These are phyloP conservation scores for Dryas integrifolia DNA, from an alignment of 331 rosid species.

Conservation along the genomic window DNA sequence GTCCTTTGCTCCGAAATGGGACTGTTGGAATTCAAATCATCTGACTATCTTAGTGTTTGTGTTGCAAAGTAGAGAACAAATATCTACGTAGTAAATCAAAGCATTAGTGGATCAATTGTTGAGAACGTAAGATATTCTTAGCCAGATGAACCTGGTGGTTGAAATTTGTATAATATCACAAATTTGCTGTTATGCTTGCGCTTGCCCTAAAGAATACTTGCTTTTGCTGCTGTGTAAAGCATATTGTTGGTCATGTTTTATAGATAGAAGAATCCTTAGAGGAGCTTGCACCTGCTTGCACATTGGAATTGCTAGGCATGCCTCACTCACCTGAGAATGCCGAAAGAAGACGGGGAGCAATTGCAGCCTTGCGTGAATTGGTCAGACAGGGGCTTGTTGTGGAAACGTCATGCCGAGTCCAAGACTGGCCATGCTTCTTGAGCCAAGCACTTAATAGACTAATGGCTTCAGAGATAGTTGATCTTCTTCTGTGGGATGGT, in stretches of 20 bases:
- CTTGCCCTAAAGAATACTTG: constrained; percentile 1
- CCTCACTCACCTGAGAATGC: constrained; percentile 62
- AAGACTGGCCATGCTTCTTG: constrained; percentile 90
- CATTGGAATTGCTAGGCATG: constrained; percentile 79
- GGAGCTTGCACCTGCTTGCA: constrained; percentile 98
- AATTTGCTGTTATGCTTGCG: background rate
- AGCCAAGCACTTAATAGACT: constrained; percentile 74
- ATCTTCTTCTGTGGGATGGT: constrained; percentile 92
- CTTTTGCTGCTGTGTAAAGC: background rate
- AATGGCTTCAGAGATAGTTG: constrained; percentile 76
- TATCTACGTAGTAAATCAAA: constrained; percentile 8
- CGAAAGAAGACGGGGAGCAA: constrained; percentile 86
- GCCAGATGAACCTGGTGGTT: background rate
- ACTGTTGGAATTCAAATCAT: background rate
- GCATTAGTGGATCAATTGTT: constrained; percentile 8
- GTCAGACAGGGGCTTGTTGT: constrained; percentile 94
- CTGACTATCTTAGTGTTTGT: background rate
- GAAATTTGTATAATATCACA: constrained; percentile 1
- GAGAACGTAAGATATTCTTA: background rate
- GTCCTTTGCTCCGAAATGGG: background rate
- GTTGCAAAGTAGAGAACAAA: background rate
- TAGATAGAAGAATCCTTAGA: constrained; percentile 98
- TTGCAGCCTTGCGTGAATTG: constrained; percentile 88
- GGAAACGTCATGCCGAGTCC: constrained; percentile 79
- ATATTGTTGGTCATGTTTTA: constrained; percentile 32